A percentile compares a stretch with the other conserved stretches of the same genome.
Evolutionary conservation across 192 early-diverging fungal species (phyloP).

Genomic region (Powellomyces hirtus): DNA sequence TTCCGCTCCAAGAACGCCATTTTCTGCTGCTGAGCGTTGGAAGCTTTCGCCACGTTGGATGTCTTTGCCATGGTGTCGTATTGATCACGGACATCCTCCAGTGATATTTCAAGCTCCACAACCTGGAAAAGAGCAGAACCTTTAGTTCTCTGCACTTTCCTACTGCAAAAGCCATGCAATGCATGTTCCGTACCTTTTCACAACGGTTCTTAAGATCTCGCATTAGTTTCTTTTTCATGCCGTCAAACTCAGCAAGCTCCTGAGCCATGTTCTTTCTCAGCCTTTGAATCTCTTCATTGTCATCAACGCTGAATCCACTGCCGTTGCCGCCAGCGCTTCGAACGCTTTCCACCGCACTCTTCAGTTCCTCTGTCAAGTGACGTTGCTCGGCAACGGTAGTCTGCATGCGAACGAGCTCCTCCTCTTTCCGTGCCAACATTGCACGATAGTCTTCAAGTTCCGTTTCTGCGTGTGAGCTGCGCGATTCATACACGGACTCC

Average conservation of each 20-base stretch:
- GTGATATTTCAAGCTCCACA: slow-evolving; percentile 94
- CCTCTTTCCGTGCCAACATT: slow-evolving; percentile 64
- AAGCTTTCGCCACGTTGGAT: slow-evolving; percentile 52
- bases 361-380: slow-evolving; percentile 59
- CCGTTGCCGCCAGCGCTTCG: slow-evolving; percentile 38
- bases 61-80: slow-evolving; percentile 83
- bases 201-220: slow-evolving; percentile 95
- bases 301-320: slow-evolving; percentile 74
- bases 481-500: background rate
- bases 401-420: slow-evolving; percentile 34
- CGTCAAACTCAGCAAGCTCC: slow-evolving; percentile 91
- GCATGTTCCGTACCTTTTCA: slow-evolving; percentile 82
- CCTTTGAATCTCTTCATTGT: slow-evolving; percentile 11
- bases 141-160: background rate
- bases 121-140: slow-evolving; percentile 4
- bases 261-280: slow-evolving; percentile 76
- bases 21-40: slow-evolving; percentile 88
- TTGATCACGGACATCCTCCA: slow-evolving; percentile 96
- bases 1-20: slow-evolving; percentile 98
- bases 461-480: slow-evolving; percentile 41
- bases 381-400: slow-evolving; percentile 50
- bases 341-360: slow-evolving; percentile 52
- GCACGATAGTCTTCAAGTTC: slow-evolving; percentile 71
- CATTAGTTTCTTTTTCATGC: slow-evolving; percentile 98
- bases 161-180: background rate